These are phyloP conservation scores for Talaromyces funiculosus DNA, from an alignment of 2,329 filamentous ascomycete genomes.

Conservation along the genomic window DNA sequence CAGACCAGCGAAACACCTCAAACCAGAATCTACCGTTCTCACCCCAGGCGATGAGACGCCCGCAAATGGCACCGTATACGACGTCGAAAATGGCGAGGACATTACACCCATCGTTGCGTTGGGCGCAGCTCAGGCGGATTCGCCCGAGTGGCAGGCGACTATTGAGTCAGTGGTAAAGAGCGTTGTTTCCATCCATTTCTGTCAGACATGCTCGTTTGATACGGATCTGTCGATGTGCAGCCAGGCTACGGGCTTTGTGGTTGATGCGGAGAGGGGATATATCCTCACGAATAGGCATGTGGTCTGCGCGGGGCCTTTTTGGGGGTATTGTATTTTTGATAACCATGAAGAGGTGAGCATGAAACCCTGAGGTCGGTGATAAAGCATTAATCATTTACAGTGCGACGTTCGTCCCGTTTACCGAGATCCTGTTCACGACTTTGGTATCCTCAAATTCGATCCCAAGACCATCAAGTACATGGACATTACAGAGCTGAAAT, in stretches of 20 bases:
- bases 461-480: conserved; percentile 97
- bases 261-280: conserved; percentile 87
- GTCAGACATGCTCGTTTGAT: conserved; percentile 95
- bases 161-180: conserved; percentile 92
- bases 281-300: conserved; percentile 89
- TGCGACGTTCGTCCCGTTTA: conserved; percentile 96
- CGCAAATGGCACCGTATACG: conserved; percentile 40
- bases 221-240: conserved; percentile 91
- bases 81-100: conserved; percentile 43
- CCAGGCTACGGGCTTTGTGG: conserved; percentile 95
- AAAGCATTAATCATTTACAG: conserved; percentile 40
- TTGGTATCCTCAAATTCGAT: conserved; percentile 93
- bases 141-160: conserved; percentile 88
- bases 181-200: conserved; percentile 98
- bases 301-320: conserved; percentile 91
- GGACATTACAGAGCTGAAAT: conserved; percentile 71
- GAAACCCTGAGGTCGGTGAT: not conserved
- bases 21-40: conserved; percentile 40
- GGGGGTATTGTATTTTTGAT: conserved; percentile 97
- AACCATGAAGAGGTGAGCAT: conserved; percentile 73
- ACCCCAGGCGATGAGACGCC: conserved; percentile 39
- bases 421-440: conserved; percentile 96
- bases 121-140: conserved; percentile 53
- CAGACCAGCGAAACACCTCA: conserved; percentile 52
- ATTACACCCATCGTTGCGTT: conserved; percentile 42